Conservation (phyloP, 805 yeast species). For the Candida hungchunana region DNA sequence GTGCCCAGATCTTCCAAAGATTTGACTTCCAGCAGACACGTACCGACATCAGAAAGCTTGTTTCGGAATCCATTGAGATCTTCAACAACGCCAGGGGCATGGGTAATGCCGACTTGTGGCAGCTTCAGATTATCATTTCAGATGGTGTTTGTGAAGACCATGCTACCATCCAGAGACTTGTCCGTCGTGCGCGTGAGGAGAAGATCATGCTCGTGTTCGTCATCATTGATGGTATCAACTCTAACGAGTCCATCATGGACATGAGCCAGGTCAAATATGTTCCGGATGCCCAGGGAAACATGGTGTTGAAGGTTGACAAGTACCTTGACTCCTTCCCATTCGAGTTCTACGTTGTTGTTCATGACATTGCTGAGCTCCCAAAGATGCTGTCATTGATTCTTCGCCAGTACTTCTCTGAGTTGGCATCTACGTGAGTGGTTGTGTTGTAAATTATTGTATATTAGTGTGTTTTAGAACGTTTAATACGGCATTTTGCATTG, state of each 20-base stretch:
- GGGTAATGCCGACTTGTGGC: slow-evolving; percentile 75
- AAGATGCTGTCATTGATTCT: slow-evolving; percentile 84
- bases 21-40: slow-evolving; percentile 85
- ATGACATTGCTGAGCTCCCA: slow-evolving; percentile 84
- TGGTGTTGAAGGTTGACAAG: slow-evolving; percentile 71
- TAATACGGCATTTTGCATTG: neutral
- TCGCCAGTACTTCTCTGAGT: slow-evolving; percentile 85
- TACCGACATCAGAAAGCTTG: slow-evolving; percentile 77
- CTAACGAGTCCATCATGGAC: slow-evolving; percentile 83
- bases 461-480: slow-evolving; percentile 1
- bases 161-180: slow-evolving; percentile 72
- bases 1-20: slow-evolving; percentile 79
- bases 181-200: slow-evolving; percentile 87
- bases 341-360: slow-evolving; percentile 92
- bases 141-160: slow-evolving; percentile 99
- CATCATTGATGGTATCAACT: slow-evolving; percentile 82
- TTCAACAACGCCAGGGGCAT: slow-evolving; percentile 54
- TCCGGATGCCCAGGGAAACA: slow-evolving; percentile 64
- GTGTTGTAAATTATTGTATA: slow-evolving; percentile 4
- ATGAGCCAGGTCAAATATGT: slow-evolving; percentile 89
- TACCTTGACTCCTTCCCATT: slow-evolving; percentile 95
- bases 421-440: slow-evolving; percentile 35
- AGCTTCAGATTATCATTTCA: slow-evolving; percentile 83
- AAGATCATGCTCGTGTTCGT: slow-evolving; percentile 94
- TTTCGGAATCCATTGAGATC: slow-evolving; percentile 64